Conservation (phyloP, 164 flowering plant genomes). For the Vitis riparia region DNA sequence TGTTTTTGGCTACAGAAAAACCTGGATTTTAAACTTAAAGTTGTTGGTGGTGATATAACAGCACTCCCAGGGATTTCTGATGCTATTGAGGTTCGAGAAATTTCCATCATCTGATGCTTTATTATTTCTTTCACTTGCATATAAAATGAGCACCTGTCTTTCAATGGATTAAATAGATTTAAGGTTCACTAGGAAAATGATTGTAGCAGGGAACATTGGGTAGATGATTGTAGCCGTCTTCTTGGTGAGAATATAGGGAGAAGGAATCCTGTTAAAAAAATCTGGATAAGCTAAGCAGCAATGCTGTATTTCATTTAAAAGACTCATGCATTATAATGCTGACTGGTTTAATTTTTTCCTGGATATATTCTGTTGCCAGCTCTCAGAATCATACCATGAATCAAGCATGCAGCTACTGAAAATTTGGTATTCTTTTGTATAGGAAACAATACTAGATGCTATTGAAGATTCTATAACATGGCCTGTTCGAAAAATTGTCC, state of each 20-base stretch:
- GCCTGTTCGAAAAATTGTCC: constrained; percentile 90
- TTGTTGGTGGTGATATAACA: constrained; percentile 86
- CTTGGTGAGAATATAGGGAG: neutral
- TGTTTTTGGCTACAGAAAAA: constrained; percentile 61
- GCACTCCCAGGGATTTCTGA: constrained; percentile 82
- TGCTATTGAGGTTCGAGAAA: constrained; percentile 74
- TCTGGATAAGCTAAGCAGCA: too few species aligned
- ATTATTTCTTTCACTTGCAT: too few species aligned
- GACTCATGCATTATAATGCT: too few species aligned
- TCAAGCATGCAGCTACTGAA: neutral
- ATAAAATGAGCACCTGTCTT: neutral
- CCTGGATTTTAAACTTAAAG: constrained; percentile 82
- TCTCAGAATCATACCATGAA: neutral
- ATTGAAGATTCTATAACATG: constrained; percentile 91
- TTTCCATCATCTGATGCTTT: neutral
- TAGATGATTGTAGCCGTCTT: neutral
- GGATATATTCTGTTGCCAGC: too few species aligned
- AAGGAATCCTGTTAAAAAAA: neutral
- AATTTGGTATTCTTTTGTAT: neutral
- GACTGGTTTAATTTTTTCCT: too few species aligned
- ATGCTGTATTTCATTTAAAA: too few species aligned
- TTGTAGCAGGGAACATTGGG: too few species aligned
- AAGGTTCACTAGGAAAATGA: too few species aligned
- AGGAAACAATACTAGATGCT: constrained; percentile 94
- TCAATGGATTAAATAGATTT: too few species aligned